Evolutionary conservation across 345 rosid genomes (phyloP).

Genomic region (Sonneratia alba): DNA sequence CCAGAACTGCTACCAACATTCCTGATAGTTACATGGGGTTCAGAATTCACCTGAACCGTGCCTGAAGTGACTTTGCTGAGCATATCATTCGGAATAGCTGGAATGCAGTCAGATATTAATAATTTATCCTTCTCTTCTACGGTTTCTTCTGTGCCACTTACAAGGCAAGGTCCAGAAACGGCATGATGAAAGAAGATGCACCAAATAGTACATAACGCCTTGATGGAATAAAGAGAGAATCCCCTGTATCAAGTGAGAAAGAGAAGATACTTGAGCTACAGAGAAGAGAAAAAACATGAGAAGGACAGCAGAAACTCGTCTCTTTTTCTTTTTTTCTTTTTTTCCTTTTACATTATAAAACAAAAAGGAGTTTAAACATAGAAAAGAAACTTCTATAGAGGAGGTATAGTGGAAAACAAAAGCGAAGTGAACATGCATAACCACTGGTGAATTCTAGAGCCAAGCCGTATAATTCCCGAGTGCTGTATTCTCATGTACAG

Average conservation of each 20-base stretch:
- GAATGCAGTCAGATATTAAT: conserved; percentile 21
- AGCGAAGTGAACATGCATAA: too few species aligned
- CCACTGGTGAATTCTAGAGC: too few species aligned
- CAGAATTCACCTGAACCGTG: conserved; percentile 17
- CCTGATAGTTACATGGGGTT: conserved; percentile 14
- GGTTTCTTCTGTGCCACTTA: conserved; percentile 33
- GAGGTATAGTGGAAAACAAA: neutral
- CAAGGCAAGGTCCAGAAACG: conserved; percentile 28
- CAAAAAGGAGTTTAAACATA: neutral
- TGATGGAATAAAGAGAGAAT: conserved; percentile 13
- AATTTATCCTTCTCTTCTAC: conserved; percentile 31
- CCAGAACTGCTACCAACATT: conserved; percentile 39
- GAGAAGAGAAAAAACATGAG: neutral
- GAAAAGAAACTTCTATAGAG: neutral
- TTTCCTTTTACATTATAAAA: neutral
- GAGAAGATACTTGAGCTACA: neutral
- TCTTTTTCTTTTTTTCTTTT: neutral
- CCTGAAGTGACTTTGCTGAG: conserved; percentile 21
- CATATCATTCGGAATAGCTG: conserved; percentile 17
- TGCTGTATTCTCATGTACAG: neutral
- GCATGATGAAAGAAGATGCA: conserved; percentile 39
- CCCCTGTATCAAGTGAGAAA: conserved; percentile 33
- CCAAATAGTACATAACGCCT: conserved; percentile 29
- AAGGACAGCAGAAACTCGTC: neutral
- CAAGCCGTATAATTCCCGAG: neutral